Conservation (phyloP, 2,329 filamentous ascomycete species). For the Botryotinia convoluta region DNA sequence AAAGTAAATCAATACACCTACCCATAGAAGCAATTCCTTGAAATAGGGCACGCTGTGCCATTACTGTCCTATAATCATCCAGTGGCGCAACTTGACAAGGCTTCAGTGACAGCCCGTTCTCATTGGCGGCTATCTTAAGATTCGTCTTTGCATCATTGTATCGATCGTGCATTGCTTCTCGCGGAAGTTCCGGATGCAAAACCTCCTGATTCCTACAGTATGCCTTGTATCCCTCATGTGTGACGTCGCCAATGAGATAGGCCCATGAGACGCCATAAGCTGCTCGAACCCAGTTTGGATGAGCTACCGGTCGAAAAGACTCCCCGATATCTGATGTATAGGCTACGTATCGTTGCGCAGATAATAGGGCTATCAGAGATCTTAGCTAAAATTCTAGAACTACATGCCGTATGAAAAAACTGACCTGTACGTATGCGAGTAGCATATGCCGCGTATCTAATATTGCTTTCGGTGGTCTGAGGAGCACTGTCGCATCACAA, state of each 20-base stretch:
- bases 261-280: slow-evolving; percentile 93
- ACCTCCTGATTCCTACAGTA: slow-evolving; percentile 82
- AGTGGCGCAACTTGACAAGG: slow-evolving; percentile 62
- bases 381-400: background rate
- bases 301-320: slow-evolving; percentile 88
- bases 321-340: slow-evolving; percentile 97
- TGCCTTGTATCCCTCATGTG: slow-evolving; percentile 91
- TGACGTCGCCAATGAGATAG: slow-evolving; percentile 87
- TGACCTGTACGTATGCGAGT: slow-evolving; percentile 69
- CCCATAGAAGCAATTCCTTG: slow-evolving; percentile 89
- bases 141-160: slow-evolving; percentile 36
- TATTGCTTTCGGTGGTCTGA: slow-evolving; percentile 78
- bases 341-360: slow-evolving; percentile 91
- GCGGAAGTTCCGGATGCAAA: slow-evolving; percentile 63
- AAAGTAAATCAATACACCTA: slow-evolving; percentile 67
- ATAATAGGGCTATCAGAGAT: slow-evolving; percentile 62
- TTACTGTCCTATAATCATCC: slow-evolving; percentile 87
- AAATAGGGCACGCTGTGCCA: slow-evolving; percentile 87
- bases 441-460: slow-evolving; percentile 93
- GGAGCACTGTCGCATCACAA: slow-evolving; percentile 51
- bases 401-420: background rate
- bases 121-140: slow-evolving; percentile 21
- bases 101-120: slow-evolving; percentile 22
- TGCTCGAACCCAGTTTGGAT: slow-evolving; percentile 73
- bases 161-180: slow-evolving; percentile 35